These are phyloP conservation scores for Chrysophaeum taylorii DNA, from an alignment of 352 stramenopile genomes.

Conservation along the genomic window DNA sequence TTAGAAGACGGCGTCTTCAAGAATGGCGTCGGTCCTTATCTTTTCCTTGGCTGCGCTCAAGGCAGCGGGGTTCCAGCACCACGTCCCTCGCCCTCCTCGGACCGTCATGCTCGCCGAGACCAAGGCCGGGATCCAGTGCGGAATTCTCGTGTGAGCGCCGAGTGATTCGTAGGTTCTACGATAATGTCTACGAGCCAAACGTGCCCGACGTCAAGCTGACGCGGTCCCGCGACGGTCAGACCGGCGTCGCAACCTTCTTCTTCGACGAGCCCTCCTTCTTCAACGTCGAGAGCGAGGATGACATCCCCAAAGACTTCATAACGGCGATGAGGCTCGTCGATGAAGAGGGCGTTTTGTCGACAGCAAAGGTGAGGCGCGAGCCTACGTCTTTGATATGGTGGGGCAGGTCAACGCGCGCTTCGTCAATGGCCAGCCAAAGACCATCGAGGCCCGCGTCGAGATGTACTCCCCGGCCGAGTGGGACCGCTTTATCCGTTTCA, in stretches of 20 bases:
- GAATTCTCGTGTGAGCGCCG: too few relatives aligned
- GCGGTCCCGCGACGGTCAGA: constrained; percentile 38
- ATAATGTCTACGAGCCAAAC: not conserved
- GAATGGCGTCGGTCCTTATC: too few relatives aligned
- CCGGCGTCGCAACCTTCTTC: constrained; percentile 40
- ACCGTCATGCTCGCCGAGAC: too few relatives aligned
- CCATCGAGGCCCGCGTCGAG: constrained; percentile 40
- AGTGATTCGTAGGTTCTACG: too few relatives aligned
- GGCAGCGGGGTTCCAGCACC: too few relatives aligned
- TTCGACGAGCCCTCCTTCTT: constrained; percentile 36
- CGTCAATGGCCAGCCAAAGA: constrained; percentile 45
- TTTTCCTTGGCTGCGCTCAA: too few relatives aligned
- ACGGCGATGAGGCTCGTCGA: constrained; percentile 1
- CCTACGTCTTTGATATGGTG: too few relatives aligned
- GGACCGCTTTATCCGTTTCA: constrained; percentile 57
- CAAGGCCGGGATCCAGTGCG: too few relatives aligned
- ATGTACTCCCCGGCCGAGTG: constrained; percentile 46
- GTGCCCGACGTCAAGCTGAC: constrained; percentile 48
- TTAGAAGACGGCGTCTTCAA: too few relatives aligned
- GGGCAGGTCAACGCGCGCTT: constrained; percentile 52
- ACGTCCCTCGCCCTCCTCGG: too few relatives aligned
- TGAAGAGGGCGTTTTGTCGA: constrained; percentile 37
- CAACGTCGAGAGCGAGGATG: not conserved
- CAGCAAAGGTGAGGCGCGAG: too few relatives aligned
- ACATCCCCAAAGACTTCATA: not conserved